These are phyloP conservation scores for Candida pini DNA, from an alignment of 805 yeast genomes.

Conservation along the genomic window DNA sequence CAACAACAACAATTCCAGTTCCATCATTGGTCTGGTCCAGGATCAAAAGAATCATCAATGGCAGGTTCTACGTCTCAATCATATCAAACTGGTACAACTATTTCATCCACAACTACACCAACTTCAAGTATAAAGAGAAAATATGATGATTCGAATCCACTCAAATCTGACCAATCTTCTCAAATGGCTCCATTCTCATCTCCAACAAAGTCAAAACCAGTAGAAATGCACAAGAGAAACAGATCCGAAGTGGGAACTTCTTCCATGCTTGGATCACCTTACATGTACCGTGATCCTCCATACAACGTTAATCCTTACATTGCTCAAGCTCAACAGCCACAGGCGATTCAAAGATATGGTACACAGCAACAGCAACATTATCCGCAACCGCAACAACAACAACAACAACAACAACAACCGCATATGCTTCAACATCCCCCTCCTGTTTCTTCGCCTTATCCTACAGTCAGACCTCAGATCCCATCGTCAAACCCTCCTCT, in stretches of 20 bases:
- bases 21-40: slow-evolving; percentile 32
- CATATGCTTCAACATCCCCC: too few species aligned
- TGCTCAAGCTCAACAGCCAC: slow-evolving; percentile 1
- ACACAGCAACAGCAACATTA: slow-evolving; percentile 5
- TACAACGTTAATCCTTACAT: slow-evolving; percentile 4
- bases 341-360: not conserved
- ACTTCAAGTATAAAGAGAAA: slow-evolving; percentile 14
- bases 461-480: slow-evolving; percentile 5
- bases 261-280: slow-evolving; percentile 16
- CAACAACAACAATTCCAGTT: slow-evolving; percentile 30
- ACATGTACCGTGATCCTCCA: slow-evolving; percentile 14
- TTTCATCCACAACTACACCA: slow-evolving; percentile 9
- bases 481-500: slow-evolving; percentile 1
- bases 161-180: not conserved
- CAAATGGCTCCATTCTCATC: slow-evolving; percentile 7
- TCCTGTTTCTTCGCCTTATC: slow-evolving; percentile 8
- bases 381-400: slow-evolving; percentile 6
- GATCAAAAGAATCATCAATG: slow-evolving; percentile 8
- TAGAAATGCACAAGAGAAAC: slow-evolving; percentile 14
- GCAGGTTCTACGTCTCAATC: slow-evolving; percentile 2
- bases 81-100: not conserved
- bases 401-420: slow-evolving; percentile 3
- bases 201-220: slow-evolving; percentile 9
- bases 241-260: slow-evolving; percentile 12
- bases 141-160: slow-evolving; percentile 5